Conservation (phyloP, 192 early-diverging fungal genomes). For the Lobosporangium transversale region DNA sequence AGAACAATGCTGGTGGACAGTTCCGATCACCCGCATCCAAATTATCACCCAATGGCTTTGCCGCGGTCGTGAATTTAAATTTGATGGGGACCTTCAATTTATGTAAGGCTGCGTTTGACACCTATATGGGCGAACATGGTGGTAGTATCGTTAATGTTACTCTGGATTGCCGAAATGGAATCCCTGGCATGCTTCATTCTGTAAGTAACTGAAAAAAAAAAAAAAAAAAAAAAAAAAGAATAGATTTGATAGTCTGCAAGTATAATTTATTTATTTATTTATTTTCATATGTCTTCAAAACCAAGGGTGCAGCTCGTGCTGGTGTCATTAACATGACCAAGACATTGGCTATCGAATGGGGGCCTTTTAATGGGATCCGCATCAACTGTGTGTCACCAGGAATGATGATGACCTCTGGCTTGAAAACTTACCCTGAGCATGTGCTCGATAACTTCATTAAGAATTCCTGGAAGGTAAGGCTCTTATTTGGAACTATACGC, state of each 20-base stretch:
- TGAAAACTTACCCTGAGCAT: constrained; percentile 29
- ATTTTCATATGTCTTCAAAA: not conserved
- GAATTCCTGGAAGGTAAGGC: constrained; percentile 24
- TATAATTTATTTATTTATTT: not conserved
- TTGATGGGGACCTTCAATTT: constrained; percentile 23
- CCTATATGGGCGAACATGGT: constrained; percentile 33
- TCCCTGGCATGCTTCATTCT: constrained; percentile 22
- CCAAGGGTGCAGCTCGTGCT: constrained; percentile 16
- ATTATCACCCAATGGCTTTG: constrained; percentile 11
- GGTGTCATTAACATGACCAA: constrained; percentile 40
- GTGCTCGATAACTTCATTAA: constrained; percentile 3
- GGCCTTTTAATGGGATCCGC: constrained; percentile 22
- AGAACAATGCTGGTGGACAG: constrained; percentile 30
- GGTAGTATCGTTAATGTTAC: constrained; percentile 25
- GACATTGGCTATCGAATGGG: constrained; percentile 32
- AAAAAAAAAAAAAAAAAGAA: not conserved
- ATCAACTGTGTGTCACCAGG: constrained; percentile 33
- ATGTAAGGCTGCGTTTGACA: constrained; percentile 23
- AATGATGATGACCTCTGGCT: constrained; percentile 20
- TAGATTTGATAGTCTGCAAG: not conserved
- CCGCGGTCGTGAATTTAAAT: constrained; percentile 20
- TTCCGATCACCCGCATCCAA: constrained; percentile 18
- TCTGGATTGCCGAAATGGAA: constrained; percentile 21
- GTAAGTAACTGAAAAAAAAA: not conserved
- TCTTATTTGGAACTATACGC: too few species aligned